These are phyloP conservation scores for Ananas comosus DNA, from an alignment of 176 grass and related monocot species.

Conservation along the genomic window DNA sequence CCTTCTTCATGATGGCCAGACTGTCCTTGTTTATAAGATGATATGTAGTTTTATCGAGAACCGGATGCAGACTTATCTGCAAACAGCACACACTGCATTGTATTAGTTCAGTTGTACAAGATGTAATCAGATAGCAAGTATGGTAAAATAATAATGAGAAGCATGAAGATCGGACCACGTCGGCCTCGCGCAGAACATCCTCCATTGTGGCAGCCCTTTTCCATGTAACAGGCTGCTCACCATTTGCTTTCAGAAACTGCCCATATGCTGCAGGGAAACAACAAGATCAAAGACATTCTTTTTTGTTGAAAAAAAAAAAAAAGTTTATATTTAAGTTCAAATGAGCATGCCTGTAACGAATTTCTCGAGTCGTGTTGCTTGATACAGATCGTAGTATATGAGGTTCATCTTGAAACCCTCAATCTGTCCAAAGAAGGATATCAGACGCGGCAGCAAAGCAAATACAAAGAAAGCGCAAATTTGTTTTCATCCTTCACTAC, in stretches of 20 bases:
- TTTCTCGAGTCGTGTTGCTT: slow-evolving; percentile 83
- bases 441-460: neutral
- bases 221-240: slow-evolving; percentile 80
- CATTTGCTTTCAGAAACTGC: slow-evolving; percentile 81
- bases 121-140: neutral
- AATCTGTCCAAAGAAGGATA: slow-evolving; percentile 30
- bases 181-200: slow-evolving; percentile 86
- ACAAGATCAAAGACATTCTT: neutral
- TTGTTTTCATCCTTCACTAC: neutral
- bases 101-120: neutral
- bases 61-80: slow-evolving; percentile 88
- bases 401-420: slow-evolving; percentile 99
- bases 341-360: slow-evolving; percentile 72
- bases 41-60: slow-evolving; percentile 97
- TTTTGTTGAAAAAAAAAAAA: neutral
- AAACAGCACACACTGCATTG: neutral
- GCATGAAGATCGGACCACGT: slow-evolving; percentile 49
- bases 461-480: neutral
- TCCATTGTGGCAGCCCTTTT: slow-evolving; percentile 94
- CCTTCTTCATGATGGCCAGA: slow-evolving; percentile 94
- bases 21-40: slow-evolving; percentile 93
- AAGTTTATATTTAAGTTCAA: neutral
- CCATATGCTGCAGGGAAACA: slow-evolving; percentile 45
- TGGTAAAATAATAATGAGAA: neutral
- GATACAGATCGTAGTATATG: slow-evolving; percentile 93